Evolutionary conservation across 805 yeast genomes (phyloP).

Genomic region (Barnettozyma sp.): DNA sequence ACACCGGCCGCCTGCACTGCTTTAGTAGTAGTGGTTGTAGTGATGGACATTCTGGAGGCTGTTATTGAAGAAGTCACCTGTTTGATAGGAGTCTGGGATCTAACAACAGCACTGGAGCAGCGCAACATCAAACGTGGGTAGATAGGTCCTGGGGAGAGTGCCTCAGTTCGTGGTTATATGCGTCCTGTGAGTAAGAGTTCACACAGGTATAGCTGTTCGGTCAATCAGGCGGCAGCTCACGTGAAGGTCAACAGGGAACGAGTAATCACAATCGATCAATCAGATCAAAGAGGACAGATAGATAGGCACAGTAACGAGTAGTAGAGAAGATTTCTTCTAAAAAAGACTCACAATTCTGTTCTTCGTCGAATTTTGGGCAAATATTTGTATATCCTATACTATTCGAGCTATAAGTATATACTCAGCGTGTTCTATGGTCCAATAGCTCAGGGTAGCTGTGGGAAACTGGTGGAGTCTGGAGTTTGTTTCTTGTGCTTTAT

Average conservation of each 20-base stretch:
- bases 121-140: slow-evolving; percentile 14
- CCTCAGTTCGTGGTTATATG: too few species aligned
- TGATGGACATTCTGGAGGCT: slow-evolving; percentile 15
- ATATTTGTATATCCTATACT: too few species aligned
- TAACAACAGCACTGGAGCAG: slow-evolving; percentile 15
- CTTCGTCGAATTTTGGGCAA: slow-evolving; percentile 12
- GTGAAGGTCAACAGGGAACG: too few species aligned
- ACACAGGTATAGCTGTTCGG: slow-evolving; percentile 10
- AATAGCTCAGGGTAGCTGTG: too few species aligned
- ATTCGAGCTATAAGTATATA: too few species aligned
- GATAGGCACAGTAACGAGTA: slow-evolving; percentile 1
- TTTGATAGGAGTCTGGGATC: slow-evolving; percentile 14
- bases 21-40: slow-evolving; percentile 12
- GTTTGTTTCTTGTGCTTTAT: too few species aligned
- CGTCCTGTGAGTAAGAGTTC: slow-evolving; percentile 9
- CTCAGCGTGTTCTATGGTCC: too few species aligned
- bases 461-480: too few species aligned
- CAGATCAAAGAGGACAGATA: slow-evolving; percentile 1
- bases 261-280: too few species aligned
- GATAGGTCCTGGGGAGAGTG: neutral
- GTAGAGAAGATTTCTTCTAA: too few species aligned
- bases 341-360: too few species aligned
- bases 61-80: neutral
- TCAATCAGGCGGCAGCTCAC: slow-evolving; percentile 48
- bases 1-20: slow-evolving; percentile 6